Base-by-base conservation (phyloP, 257 asterid genomes). In the Solanum rostratum region DNA sequence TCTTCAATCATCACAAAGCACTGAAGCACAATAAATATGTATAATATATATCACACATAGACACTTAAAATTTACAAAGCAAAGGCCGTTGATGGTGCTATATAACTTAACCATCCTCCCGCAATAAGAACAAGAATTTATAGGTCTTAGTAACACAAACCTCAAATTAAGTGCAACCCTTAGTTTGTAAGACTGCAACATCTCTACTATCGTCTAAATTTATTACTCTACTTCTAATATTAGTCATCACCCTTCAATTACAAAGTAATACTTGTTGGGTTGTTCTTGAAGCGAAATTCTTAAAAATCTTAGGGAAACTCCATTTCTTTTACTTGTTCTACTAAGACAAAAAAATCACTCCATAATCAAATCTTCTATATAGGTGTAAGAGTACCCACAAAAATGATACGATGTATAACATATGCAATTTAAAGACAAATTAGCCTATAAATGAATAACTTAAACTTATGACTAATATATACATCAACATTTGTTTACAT, bases 231-330 rank as follows among this genome's bases (percentile, higher is more conserved):
- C 95, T 92, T 94, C 97, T 83, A 92, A 91, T 57, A 96, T 95
- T 65, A 94, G 86, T 57, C 94, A 90, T 90, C 92, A 91, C 84
- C 98, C 98, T 88, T 95, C 92, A 82, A 95, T 86, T 43, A 95
- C 96, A 68, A 96, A 83, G 87, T 88, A 96, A 83, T 92, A 95
- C 87, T 92, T 93, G 84, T 86, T 87, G 16, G 98, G 97, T 87
- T 92, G 95, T 87, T 93, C 98, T 68, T 91, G 92, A 71, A 94
- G 95, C 20, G 96, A 92, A 86, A 92, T 91, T 88, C 98, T 98
- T 88, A 90, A 62, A 96, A 94, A 79, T 96, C 97, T 79, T 97
- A 94, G 19, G 99, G 95, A 80, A 93, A 96, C 41, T 93, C 95
- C 83, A 89, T 83, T 33, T 83, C 85, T 83, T 59, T 87, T 14